A percentile compares a stretch with the other conserved stretches of the same genome.
These are phyloP conservation scores for Ogataea nonfermentans DNA, from an alignment of 805 yeast genomes.

Conservation along the genomic window DNA sequence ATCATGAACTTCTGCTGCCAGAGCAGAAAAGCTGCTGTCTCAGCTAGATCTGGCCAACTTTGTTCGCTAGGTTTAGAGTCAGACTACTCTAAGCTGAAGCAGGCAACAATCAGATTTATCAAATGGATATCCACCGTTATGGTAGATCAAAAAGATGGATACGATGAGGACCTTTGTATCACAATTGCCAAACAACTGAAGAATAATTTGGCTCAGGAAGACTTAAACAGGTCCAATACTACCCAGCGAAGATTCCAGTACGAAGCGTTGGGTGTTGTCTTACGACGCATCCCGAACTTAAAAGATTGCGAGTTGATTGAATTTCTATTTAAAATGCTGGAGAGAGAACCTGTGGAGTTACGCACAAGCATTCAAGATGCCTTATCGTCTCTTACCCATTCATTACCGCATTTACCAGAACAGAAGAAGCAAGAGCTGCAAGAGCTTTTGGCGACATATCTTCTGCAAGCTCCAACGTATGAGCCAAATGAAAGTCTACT, in stretches of 20 bases:
- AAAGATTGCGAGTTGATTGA: constrained; percentile 52
- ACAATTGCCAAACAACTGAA: constrained; percentile 53
- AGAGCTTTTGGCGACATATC: constrained; percentile 24
- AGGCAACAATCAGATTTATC: constrained; percentile 59
- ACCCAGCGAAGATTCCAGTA: constrained; percentile 63
- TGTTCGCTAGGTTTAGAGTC: constrained; percentile 62
- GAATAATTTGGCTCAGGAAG: constrained; percentile 41
- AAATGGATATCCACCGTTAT: constrained; percentile 49
- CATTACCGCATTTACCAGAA: constrained; percentile 40
- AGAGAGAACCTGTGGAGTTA: constrained; percentile 60
- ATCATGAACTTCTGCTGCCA: constrained; percentile 49
- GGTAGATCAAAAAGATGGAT: constrained; percentile 13
- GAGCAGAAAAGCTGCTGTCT: constrained; percentile 50
- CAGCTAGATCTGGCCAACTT: constrained; percentile 43
- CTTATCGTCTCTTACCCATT: constrained; percentile 55
- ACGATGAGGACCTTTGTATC: constrained; percentile 35
- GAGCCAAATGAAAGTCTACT: constrained; percentile 35
- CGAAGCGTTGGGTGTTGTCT: constrained; percentile 72
- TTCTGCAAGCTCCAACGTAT: constrained; percentile 25
- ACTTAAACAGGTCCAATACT: constrained; percentile 32
- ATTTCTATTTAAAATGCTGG: constrained; percentile 69
- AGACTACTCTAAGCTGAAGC: constrained; percentile 49
- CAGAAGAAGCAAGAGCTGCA: constrained; percentile 44
- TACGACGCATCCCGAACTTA: constrained; percentile 45
- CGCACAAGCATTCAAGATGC: constrained; percentile 71